These are phyloP conservation scores for Scheffersomyces parashehatae DNA, from an alignment of 1,139 yeast species.

Conservation along the genomic window DNA sequence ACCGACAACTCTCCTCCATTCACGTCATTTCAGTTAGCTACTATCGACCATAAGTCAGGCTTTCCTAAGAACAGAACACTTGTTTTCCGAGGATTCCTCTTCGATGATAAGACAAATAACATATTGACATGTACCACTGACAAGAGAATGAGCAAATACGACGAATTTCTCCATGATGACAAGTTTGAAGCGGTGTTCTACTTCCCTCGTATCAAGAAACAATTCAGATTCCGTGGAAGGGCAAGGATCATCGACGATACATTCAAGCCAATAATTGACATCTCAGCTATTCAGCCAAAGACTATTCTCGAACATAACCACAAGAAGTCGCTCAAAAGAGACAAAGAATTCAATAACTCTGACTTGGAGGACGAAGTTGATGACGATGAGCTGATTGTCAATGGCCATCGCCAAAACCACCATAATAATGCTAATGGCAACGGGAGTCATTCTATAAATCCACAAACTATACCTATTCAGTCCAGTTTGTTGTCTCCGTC, in stretches of 20 bases:
- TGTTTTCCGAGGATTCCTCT: slow-evolving; percentile 73
- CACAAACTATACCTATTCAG: slow-evolving; percentile 12
- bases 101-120: slow-evolving; percentile 67
- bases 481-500: slow-evolving; percentile 31
- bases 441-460: neutral
- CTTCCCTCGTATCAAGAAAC: slow-evolving; percentile 60
- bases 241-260: slow-evolving; percentile 49
- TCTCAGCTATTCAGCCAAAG: slow-evolving; percentile 27
- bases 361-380: slow-evolving; percentile 8
- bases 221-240: slow-evolving; percentile 70
- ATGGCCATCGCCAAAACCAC: neutral
- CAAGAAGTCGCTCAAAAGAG: neutral
- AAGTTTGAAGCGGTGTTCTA: slow-evolving; percentile 77
- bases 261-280: slow-evolving; percentile 34
- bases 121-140: slow-evolving; percentile 74
- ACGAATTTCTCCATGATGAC: slow-evolving; percentile 52
- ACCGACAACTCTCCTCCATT: slow-evolving; percentile 42
- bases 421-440: neutral
- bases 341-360: slow-evolving; percentile 4
- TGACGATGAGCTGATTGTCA: slow-evolving; percentile 3
- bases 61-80: slow-evolving; percentile 69
- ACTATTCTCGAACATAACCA: slow-evolving; percentile 14
- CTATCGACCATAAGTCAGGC: slow-evolving; percentile 54
- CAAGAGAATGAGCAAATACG: slow-evolving; percentile 62
- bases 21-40: slow-evolving; percentile 66